phyloP scores from a whole-genome alignment of 768 basidiomycete species.

The Naganishia antarctica region DNA sequence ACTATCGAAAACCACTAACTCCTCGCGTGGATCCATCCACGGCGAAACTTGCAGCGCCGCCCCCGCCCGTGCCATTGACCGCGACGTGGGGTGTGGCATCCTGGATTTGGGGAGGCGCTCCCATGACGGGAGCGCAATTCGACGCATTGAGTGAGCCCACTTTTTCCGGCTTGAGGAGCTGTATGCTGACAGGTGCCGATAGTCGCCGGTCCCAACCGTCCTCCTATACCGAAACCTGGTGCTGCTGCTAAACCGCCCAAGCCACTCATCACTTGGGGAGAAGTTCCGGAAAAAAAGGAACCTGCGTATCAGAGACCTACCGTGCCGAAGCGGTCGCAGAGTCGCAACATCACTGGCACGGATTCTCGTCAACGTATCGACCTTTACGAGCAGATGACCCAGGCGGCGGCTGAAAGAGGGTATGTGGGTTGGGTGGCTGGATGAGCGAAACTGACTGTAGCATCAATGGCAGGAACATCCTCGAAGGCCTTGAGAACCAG shows the following conservation, averaged over 20 bases:
- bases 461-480: conserved; percentile 31
- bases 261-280: conserved; percentile 46
- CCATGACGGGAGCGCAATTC: conserved; percentile 48
- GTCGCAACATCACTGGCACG: conserved; percentile 29
- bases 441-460: neutral
- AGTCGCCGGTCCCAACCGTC: conserved; percentile 49
- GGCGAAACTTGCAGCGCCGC: conserved; percentile 36
- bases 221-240: conserved; percentile 34
- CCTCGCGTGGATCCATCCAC: conserved; percentile 37
- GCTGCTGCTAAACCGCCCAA: conserved; percentile 37
- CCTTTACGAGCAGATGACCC: conserved; percentile 46
- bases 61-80: conserved; percentile 44
- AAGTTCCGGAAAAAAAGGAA: conserved; percentile 30
- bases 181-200: neutral
- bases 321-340: conserved; percentile 26
- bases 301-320: conserved; percentile 37
- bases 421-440: neutral
- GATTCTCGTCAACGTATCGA: conserved; percentile 41
- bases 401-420: conserved; percentile 39
- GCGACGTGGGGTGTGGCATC: conserved; percentile 38
- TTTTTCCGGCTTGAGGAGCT: neutral
- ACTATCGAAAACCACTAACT: conserved; percentile 46
- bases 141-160: conserved; percentile 41
- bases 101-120: conserved; percentile 51
- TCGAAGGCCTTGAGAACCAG: conserved; percentile 41